phyloP scores from a whole-genome alignment of 139 green algal species.

The Closterium sp. region DNA sequence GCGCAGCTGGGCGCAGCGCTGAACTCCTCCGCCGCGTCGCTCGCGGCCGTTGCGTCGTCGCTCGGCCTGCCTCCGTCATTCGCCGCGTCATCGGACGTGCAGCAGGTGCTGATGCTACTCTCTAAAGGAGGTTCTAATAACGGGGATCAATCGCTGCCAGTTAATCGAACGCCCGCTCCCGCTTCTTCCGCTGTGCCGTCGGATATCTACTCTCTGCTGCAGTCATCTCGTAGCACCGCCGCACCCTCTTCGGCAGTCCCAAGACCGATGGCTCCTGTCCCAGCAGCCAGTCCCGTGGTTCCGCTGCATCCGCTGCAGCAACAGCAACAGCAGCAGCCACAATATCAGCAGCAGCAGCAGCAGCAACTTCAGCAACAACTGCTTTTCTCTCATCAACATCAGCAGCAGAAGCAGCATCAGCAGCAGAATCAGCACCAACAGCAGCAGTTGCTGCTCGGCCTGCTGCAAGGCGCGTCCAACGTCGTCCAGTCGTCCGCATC shows the following conservation, averaged over 20 bases:
- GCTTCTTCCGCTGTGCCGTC: not conserved
- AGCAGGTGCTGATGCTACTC: not conserved
- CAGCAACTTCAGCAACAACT: not conserved
- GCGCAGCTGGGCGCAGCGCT: not conserved
- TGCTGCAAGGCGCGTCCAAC: not conserved
- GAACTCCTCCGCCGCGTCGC: not conserved
- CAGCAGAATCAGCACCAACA: not conserved
- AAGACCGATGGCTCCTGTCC: not conserved
- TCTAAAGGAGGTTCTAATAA: not conserved
- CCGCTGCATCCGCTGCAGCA: not conserved
- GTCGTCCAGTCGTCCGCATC: not conserved
- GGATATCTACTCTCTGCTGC: not conserved
- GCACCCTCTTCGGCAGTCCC: not conserved
- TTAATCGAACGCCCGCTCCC: not conserved
- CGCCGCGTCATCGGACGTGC: not conserved
- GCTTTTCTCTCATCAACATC: not conserved
- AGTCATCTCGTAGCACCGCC: not conserved
- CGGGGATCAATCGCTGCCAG: not conserved
- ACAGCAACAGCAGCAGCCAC: constrained; percentile 1
- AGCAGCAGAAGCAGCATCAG: not conserved
- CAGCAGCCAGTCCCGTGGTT: not conserved
- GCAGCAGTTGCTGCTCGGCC: not conserved
- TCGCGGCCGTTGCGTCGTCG: not conserved
- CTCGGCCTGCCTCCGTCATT: not conserved
- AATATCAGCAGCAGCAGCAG: not conserved